Base-by-base conservation (phyloP, 2,329 filamentous ascomycete species). In the Neurospora sp. region DNA sequence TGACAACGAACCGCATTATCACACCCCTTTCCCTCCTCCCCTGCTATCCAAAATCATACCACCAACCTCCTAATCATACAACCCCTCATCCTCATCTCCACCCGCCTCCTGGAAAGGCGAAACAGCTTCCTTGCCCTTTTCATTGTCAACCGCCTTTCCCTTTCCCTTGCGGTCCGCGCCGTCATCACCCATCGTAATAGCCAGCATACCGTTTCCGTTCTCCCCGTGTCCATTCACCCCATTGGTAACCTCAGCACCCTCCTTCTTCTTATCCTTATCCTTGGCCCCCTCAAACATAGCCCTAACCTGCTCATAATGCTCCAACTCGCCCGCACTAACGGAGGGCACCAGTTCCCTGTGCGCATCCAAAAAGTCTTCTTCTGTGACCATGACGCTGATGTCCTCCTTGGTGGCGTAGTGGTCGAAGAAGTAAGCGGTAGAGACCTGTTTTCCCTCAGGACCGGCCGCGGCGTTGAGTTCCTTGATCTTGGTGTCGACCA, bases 391-490 rank as follows among this genome's bases (percentile, higher is more conserved):
- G 73, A 99, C 95, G 36, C 90, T 87, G 1, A 95, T 88, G 77
- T 99, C 96, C 66, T 92, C 91, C 11, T 89, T 85, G 0, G 88
- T 92, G 15, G 95, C 93, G 74, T 92, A 85, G 80, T 98, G 95
- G 78, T 99, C 96, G 78, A 99, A 99, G 82, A 94, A 99, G 81
- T 96, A 94, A 0, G 94, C 95, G 1, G 95, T 96, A 1, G 91
- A 92, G 73, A 97, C 87, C 15, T 68, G 57, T 36, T 71, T 69
- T 0, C 68, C 65, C 4, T 70, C 46, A 1, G 46, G 70, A 19
- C 70, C 19, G 67, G 46, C 71, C 6, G 74, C 80, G 2, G 82
- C 79, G 75, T 92, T 92, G 78, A 97, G 83, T 4, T 85, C 83
- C 28, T 86, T 86, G 74, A 99, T 91, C 79, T 96, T 96, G 67